Conservation (phyloP, 805 yeast species). For the Ogataea pini region DNA sequence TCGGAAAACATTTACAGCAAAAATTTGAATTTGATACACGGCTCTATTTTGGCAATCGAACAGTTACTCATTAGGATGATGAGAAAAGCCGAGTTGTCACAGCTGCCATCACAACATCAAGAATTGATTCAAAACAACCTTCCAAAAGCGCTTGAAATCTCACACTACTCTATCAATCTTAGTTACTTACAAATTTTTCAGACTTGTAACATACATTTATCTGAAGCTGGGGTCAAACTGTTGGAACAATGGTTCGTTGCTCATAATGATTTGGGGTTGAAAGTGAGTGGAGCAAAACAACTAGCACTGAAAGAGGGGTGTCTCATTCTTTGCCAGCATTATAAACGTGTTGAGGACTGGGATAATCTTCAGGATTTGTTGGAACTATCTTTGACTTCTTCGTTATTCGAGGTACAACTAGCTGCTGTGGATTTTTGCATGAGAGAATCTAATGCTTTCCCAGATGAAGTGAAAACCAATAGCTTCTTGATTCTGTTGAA, state of each 20-base stretch:
- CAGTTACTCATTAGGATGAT: conserved; percentile 31
- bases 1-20: conserved; percentile 9
- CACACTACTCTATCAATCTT: conserved; percentile 26
- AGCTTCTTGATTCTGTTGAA: conserved; percentile 26
- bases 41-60: conserved; percentile 52
- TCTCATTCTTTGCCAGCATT: conserved; percentile 32
- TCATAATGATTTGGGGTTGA: conserved; percentile 29
- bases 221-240: conserved; percentile 13
- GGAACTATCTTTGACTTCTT: conserved; percentile 39
- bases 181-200: conserved; percentile 24
- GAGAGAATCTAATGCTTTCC: background rate
- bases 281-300: conserved; percentile 52
- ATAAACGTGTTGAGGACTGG: conserved; percentile 18
- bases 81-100: conserved; percentile 30
- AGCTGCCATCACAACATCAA: conserved; percentile 26
- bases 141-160: conserved; percentile 15
- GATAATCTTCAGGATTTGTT: conserved; percentile 32
- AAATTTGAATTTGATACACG: conserved; percentile 57
- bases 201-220: conserved; percentile 1
- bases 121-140: conserved; percentile 30
- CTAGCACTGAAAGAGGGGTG: conserved; percentile 41
- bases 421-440: conserved; percentile 39
- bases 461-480: conserved; percentile 2
- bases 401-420: conserved; percentile 47
- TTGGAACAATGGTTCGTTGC: conserved; percentile 40